Conservation (phyloP, 192 early-diverging fungal species). For the Endogone sp. region DNA sequence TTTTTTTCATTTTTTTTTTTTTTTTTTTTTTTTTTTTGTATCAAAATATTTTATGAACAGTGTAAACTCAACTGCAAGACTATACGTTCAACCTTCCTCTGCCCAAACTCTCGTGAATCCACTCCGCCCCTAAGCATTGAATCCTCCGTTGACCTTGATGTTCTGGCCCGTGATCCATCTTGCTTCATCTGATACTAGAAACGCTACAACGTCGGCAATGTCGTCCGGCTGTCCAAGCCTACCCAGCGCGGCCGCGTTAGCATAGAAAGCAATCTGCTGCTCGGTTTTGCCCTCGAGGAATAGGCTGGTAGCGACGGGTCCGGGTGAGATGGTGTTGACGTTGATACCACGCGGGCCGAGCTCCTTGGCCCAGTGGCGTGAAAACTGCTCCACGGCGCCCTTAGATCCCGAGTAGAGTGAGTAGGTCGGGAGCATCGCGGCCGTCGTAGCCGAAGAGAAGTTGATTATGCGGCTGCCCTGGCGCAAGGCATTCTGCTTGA, state of each 20-base stretch:
- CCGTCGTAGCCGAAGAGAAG: constrained; percentile 25
- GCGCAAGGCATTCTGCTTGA: constrained; percentile 26
- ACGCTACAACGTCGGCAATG: constrained; percentile 7
- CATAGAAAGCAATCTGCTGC: constrained; percentile 14
- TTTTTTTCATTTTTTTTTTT: too few species aligned
- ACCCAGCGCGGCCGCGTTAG: not conserved
- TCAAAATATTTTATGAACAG: too few species aligned
- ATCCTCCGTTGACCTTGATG: constrained; percentile 20
- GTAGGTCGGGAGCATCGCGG: constrained; percentile 9
- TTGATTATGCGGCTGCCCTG: constrained; percentile 38
- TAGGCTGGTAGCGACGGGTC: constrained; percentile 85
- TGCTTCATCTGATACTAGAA: constrained; percentile 11
- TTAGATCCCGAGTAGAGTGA: constrained; percentile 15
- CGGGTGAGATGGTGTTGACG: constrained; percentile 84
- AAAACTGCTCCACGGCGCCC: constrained; percentile 15
- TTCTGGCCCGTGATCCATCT: constrained; percentile 26
- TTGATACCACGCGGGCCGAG: constrained; percentile 64
- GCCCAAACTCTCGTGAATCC: too few species aligned
- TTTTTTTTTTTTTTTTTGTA: too few species aligned
- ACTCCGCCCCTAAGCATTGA: constrained; percentile 13
- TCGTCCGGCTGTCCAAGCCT: constrained; percentile 1
- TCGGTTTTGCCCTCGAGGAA: constrained; percentile 40
- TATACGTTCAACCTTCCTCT: too few species aligned
- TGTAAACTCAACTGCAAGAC: too few species aligned
- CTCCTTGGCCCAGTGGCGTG: constrained; percentile 62